Percentiles rank a stretch among this genome's conserved stretches.
Evolutionary conservation across 441 rosid species (phyloP).

Genomic region (Brassica hybrid): DNA sequence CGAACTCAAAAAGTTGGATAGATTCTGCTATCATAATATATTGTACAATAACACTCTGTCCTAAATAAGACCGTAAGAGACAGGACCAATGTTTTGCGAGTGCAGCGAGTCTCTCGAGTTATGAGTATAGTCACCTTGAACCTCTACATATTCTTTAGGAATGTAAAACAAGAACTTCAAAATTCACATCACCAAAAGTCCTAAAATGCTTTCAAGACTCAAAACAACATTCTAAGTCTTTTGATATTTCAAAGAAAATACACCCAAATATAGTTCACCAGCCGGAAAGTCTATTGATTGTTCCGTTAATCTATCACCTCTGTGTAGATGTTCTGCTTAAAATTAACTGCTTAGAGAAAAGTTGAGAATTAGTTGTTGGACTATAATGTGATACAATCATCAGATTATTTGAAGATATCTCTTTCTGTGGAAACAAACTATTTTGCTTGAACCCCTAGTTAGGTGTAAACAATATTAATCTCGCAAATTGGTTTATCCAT

Average conservation of each 20-base stretch:
- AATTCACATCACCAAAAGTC: not conserved
- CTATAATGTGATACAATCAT: not conserved
- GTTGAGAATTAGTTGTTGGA: too few species aligned
- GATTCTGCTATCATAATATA: not conserved
- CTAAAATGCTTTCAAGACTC: slow-evolving; percentile 1
- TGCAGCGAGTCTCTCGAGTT: not conserved
- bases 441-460: too few species aligned
- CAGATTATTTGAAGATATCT: too few species aligned
- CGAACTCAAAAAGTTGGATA: not conserved
- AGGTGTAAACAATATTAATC: too few species aligned
- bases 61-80: not conserved
- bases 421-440: too few species aligned
- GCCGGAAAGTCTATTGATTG: not conserved
- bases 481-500: slow-evolving; percentile 4
- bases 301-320: too few species aligned
- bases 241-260: not conserved
- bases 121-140: not conserved
- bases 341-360: too few species aligned
- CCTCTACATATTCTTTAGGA: not conserved
- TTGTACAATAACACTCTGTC: not conserved
- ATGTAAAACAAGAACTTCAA: not conserved
- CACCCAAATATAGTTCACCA: not conserved
- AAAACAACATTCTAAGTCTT: not conserved
- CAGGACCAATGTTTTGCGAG: not conserved
- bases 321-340: too few species aligned